phyloP scores from a whole-genome alignment of 208 protist genomes.

The Cochliopodium minus region DNA sequence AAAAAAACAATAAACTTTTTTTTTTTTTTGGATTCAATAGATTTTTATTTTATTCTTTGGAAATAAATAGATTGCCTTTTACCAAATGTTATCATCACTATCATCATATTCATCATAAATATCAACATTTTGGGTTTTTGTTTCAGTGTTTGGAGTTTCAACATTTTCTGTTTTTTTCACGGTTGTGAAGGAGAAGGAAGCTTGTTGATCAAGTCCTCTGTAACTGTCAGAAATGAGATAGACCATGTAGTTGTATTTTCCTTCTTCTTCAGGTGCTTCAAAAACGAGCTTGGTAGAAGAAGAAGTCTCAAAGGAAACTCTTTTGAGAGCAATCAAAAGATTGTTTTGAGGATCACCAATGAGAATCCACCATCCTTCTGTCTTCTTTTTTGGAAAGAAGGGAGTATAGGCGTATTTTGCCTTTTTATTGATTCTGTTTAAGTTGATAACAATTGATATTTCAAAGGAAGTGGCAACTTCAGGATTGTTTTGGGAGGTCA shows the following conservation, averaged over 20 bases:
- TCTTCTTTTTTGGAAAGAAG: conserved; percentile 60
- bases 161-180: conserved; percentile 13
- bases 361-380: conserved; percentile 71
- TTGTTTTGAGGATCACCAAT: conserved; percentile 51
- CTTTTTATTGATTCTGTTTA: not conserved
- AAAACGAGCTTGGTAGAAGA: conserved; percentile 10
- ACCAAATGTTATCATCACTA: too few species aligned
- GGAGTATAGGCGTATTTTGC: conserved; percentile 34
- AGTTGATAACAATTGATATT: not conserved
- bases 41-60: too few species aligned
- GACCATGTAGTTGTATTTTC: conserved; percentile 30
- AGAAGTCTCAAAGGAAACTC: conserved; percentile 31
- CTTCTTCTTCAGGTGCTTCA: conserved; percentile 21
- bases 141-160: too few species aligned
- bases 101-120: too few species aligned
- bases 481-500: not conserved
- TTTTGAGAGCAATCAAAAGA: conserved; percentile 71
- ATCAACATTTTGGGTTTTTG: too few species aligned
- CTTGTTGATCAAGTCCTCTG: conserved; percentile 65
- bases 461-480: not conserved
- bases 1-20: too few species aligned
- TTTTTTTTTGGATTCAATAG: too few species aligned
- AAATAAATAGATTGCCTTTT: too few species aligned
- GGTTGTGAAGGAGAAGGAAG: conserved; percentile 39
- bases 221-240: conserved; percentile 69